Evolutionary conservation across 305 asterid species (phyloP).

Genomic region (Fraxinus ornus): DNA sequence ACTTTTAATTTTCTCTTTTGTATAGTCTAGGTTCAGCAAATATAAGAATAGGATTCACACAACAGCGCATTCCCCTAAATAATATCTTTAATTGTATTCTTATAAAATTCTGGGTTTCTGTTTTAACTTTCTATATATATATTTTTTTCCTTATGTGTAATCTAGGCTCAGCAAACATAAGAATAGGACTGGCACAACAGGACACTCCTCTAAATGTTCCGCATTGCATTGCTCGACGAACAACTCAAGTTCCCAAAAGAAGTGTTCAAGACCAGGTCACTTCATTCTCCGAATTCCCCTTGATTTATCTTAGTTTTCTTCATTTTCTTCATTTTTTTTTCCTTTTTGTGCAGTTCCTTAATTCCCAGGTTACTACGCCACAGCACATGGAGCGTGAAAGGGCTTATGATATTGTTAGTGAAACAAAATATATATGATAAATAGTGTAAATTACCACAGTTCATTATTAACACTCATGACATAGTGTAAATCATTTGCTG

Average conservation of each 20-base stretch:
- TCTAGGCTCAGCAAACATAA: constrained; percentile 81
- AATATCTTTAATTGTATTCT: not conserved
- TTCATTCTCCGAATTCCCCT: not conserved
- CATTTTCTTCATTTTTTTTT: not conserved
- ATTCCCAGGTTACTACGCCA: constrained; percentile 86
- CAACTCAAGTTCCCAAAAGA: constrained; percentile 66
- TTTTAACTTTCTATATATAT: not conserved
- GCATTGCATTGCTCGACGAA: constrained; percentile 85
- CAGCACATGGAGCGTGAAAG: constrained; percentile 96
- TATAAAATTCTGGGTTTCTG: not conserved
- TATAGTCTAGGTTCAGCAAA: constrained; percentile 68
- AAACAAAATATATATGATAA: not conserved
- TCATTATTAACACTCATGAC: not conserved
- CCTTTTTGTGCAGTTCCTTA: constrained; percentile 57
- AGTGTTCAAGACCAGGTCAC: constrained; percentile 84
- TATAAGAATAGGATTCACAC: constrained; percentile 73
- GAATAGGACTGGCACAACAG: constrained; percentile 87
- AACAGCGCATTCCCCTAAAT: not conserved
- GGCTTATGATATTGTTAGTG: constrained; percentile 92
- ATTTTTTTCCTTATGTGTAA: not conserved
- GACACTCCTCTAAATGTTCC: constrained; percentile 71
- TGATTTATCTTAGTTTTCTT: constrained; percentile 1
- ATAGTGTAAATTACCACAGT: constrained; percentile 8
- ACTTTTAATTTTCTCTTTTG: not conserved
- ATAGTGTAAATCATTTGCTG: not conserved